These are phyloP conservation scores for Aspergillus coremiiformis DNA, from an alignment of 495 filamentous ascomycete species.

Conservation along the genomic window DNA sequence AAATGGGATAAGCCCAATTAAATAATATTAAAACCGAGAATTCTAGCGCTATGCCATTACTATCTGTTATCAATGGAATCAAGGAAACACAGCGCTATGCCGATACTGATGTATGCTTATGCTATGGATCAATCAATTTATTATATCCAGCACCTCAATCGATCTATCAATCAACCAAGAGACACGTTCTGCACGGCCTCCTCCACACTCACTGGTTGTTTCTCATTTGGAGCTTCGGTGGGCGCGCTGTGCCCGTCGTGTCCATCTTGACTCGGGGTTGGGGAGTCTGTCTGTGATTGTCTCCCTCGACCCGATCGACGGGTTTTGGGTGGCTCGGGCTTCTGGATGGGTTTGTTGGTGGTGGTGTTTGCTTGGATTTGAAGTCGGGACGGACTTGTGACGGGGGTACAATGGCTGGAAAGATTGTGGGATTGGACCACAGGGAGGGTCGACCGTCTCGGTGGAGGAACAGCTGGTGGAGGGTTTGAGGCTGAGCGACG, in stretches of 20 bases:
- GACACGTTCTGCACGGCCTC: slow-evolving; percentile 38
- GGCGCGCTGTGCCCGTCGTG: neutral
- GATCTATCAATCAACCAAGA: neutral
- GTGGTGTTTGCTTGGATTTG: neutral
- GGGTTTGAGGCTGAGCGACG: slow-evolving; percentile 36
- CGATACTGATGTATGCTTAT: neutral
- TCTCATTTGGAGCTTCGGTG: slow-evolving; percentile 8
- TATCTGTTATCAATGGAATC: neutral
- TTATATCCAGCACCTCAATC: neutral
- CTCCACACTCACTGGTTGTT: slow-evolving; percentile 28
- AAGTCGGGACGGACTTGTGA: slow-evolving; percentile 14
- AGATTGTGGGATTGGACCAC: slow-evolving; percentile 14
- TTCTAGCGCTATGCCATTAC: slow-evolving; percentile 1
- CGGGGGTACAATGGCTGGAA: slow-evolving; percentile 21
- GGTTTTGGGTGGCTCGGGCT: slow-evolving; percentile 33
- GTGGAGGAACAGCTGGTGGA: slow-evolving; percentile 35
- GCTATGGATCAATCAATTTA: neutral
- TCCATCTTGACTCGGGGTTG: slow-evolving; percentile 1
- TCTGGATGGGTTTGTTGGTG: slow-evolving; percentile 23
- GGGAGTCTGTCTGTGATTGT: slow-evolving; percentile 21
- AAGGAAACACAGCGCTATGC: neutral
- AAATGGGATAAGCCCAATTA: neutral
- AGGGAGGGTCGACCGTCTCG: slow-evolving; percentile 27
- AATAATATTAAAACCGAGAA: neutral
- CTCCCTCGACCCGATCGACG: slow-evolving; percentile 33